A percentile compares a stretch with the other conserved stretches of the same genome.
Conservation (phyloP, 73 alveolate species). For the Paraurostyla sp. region DNA sequence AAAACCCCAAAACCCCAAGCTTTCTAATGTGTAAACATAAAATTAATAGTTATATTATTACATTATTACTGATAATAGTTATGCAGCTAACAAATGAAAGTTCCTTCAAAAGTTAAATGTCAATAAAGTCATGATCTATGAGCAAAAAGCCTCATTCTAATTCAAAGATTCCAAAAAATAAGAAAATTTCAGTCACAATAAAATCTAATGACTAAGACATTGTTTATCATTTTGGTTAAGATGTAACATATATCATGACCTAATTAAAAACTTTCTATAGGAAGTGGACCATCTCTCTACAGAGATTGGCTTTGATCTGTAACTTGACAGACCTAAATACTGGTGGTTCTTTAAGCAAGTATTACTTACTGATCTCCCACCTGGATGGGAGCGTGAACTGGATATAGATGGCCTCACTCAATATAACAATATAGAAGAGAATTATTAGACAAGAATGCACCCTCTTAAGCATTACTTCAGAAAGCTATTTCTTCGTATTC, state of each 20-base stretch:
- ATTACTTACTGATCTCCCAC: not conserved
- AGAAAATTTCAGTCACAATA: too few relatives aligned
- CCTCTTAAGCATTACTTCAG: slow-evolving; percentile 15
- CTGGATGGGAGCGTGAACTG: slow-evolving; percentile 44
- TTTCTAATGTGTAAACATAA: too few relatives aligned
- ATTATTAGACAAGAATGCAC: slow-evolving; percentile 9
- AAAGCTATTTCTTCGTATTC: slow-evolving; percentile 11
- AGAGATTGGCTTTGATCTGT: slow-evolving; percentile 20
- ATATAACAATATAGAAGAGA: slow-evolving; percentile 32
- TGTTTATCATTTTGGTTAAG: slow-evolving; percentile 13
- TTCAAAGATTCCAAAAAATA: too few relatives aligned
- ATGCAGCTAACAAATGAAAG: too few relatives aligned
- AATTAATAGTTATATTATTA: too few relatives aligned
- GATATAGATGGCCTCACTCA: slow-evolving; percentile 35
- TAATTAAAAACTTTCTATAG: not conserved
- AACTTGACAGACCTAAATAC: not conserved
- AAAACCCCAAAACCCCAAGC: too few relatives aligned
- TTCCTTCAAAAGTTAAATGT: too few relatives aligned
- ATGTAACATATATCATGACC: not conserved
- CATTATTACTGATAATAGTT: too few relatives aligned
- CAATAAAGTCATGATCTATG: too few relatives aligned
- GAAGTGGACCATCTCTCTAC: slow-evolving; percentile 19
- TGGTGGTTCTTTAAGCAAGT: slow-evolving; percentile 53
- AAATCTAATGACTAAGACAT: not conserved
- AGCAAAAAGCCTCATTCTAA: too few relatives aligned